phyloP scores from a whole-genome alignment of 192 early-diverging fungal genomes.

The Entomortierella parvispora region DNA sequence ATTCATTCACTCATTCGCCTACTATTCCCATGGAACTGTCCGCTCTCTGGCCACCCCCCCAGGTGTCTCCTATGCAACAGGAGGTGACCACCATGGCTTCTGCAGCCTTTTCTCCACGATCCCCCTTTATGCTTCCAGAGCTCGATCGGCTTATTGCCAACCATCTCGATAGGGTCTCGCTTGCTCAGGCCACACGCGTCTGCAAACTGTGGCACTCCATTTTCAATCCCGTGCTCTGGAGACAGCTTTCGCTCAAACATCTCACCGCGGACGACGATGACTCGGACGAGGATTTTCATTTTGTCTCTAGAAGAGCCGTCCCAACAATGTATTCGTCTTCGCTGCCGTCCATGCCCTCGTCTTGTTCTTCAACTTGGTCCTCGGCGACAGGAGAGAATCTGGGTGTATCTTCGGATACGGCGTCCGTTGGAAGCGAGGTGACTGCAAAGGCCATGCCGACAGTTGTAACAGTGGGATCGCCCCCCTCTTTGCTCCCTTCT shows the following conservation, averaged over 20 bases:
- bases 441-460: conserved; percentile 2
- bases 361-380: conserved; percentile 40
- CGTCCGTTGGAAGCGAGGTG: neutral
- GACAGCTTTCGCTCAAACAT: conserved; percentile 29
- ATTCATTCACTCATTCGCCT: too few species aligned
- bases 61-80: too few species aligned
- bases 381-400: neutral
- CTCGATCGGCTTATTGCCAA: conserved; percentile 41
- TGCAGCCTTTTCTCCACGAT: neutral
- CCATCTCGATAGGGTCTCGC: conserved; percentile 27
- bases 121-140: conserved; percentile 45
- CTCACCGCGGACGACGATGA: conserved; percentile 30
- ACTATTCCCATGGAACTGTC: too few species aligned
- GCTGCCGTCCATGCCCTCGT: conserved; percentile 28
- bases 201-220: conserved; percentile 37
- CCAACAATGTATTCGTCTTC: neutral
- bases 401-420: neutral
- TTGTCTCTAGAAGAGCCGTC: conserved; percentile 9
- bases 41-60: too few species aligned
- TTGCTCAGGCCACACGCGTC: conserved; percentile 45
- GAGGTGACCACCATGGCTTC: too few species aligned
- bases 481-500: neutral
- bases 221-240: conserved; percentile 45
- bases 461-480: neutral
- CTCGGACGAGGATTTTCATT: conserved; percentile 32